Evolutionary conservation across 306 rosid species (phyloP), one percentile per base, ranked within the genome.

Genomic region (Luffa acutangula): DNA sequence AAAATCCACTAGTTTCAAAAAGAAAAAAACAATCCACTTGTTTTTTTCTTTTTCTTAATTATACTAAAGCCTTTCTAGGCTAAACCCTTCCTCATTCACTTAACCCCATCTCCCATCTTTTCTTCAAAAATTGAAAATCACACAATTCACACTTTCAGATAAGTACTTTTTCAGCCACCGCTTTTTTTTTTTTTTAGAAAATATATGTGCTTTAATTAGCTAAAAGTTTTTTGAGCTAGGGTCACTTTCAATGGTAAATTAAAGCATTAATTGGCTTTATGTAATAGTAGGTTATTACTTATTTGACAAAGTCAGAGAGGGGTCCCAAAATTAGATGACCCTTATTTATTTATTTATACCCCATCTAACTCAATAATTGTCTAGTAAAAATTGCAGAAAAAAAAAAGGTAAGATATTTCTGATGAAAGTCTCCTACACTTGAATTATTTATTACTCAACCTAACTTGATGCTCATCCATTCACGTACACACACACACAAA

Each of bases 301-400:
- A 39, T 18, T 65, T 65, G 2, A 66, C 46, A 18, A 41, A 37
- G 74, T 66, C 74, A 66, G 21, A 39, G 7, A 39, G 8, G 73
- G 73, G 15, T 25, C 74, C 51, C 25, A 41, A 66, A 15, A 15
- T 41, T 66, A 66, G 74, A 66, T 15, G 41, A 18, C 74, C 13
- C 74, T 65, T 37, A 65, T 37, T 65, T 39, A 66, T 59, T 59
- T 59, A 9, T 39, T 66, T 39, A 39, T 66, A 7, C 46, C 73
- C 49, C 73, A 66, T 66, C 73, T 66, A 66, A 70, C 76, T 70
- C 56, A 45, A 70, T 70, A 70, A 45, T 70, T 14, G 18, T 60
- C 0, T n/a, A 43, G 36, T 20, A 42, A 39, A 17, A 39, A 25
- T 33, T 3, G 17, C 39, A 9, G 12, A 1, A 33, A 11, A 63